A percentile compares a stretch with the other conserved stretches of the same genome.
These are phyloP conservation scores for Verticillium isaacii DNA, from an alignment of 2,329 filamentous ascomycete species.

Conservation along the genomic window DNA sequence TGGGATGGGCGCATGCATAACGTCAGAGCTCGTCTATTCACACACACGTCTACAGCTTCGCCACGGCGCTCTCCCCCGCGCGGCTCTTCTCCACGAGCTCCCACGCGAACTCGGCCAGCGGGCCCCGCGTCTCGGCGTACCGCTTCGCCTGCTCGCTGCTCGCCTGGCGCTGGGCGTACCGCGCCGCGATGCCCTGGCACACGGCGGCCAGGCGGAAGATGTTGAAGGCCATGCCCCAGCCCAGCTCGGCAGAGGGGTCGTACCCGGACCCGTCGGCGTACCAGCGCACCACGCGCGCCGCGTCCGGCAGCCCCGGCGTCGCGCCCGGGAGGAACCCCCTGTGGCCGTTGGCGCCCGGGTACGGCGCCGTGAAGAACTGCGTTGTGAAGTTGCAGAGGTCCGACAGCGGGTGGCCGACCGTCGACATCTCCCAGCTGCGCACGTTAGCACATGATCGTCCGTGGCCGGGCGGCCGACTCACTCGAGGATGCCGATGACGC, in stretches of 20 bases:
- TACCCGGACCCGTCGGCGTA: slow-evolving; percentile 56
- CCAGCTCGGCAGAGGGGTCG: slow-evolving; percentile 57
- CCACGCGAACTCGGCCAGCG: slow-evolving; percentile 78
- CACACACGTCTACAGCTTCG: slow-evolving; percentile 10
- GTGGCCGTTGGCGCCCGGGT: slow-evolving; percentile 24
- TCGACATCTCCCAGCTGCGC: slow-evolving; percentile 89
- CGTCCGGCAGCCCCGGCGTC: slow-evolving; percentile 57
- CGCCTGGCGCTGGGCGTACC: slow-evolving; percentile 80
- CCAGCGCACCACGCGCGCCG: slow-evolving; percentile 35
- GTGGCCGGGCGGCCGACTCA: slow-evolving; percentile 21
- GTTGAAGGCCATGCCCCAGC: slow-evolving; percentile 57
- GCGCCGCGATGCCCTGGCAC: slow-evolving; percentile 85
- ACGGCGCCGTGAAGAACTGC: slow-evolving; percentile 32
- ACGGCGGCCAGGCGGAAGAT: slow-evolving; percentile 59
- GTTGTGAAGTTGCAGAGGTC: slow-evolving; percentile 75
- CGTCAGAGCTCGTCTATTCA: not conserved
- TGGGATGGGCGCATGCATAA: too few species aligned
- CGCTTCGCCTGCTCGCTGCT: slow-evolving; percentile 77
- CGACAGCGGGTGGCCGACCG: slow-evolving; percentile 90
- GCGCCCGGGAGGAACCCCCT: slow-evolving; percentile 55
- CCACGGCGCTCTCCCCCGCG: slow-evolving; percentile 24
- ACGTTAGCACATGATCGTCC: too few species aligned
- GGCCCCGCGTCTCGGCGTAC: slow-evolving; percentile 64
- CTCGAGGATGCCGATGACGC: slow-evolving; percentile 90
- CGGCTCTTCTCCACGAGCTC: slow-evolving; percentile 48